Conservation (phyloP, 495 filamentous ascomycete genomes). For the Xanthoparmelia taractica region DNA sequence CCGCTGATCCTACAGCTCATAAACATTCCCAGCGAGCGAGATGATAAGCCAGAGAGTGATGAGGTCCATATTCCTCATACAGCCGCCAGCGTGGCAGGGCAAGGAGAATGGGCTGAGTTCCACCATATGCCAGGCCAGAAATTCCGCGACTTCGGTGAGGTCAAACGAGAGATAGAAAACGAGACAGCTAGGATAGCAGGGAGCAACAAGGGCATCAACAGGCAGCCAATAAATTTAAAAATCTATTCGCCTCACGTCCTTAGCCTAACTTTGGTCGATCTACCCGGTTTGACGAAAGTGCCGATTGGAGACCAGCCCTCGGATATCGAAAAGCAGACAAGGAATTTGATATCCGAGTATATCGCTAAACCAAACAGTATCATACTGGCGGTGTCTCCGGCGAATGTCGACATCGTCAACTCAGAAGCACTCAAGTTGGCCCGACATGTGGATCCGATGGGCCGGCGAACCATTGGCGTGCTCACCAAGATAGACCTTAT, state of each 20-base stretch:
- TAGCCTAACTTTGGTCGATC: constrained; percentile 90
- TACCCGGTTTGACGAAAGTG: constrained; percentile 95
- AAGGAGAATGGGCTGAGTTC: constrained; percentile 94
- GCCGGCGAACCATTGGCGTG: constrained; percentile 90
- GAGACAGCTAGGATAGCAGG: constrained; percentile 94
- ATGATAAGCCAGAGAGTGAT: constrained; percentile 56
- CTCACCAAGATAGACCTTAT: constrained; percentile 97
- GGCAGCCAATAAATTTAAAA: constrained; percentile 96
- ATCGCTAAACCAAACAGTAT: constrained; percentile 99
- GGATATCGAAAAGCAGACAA: constrained; percentile 98
- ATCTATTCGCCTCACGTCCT: constrained; percentile 97
- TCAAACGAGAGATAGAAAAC: constrained; percentile 95
- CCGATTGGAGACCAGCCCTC: constrained; percentile 97
- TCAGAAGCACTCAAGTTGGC: constrained; percentile 96
- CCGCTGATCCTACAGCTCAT: constrained; percentile 96
- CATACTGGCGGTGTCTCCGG: constrained; percentile 91
- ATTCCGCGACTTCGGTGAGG: constrained; percentile 85
- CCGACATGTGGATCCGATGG: constrained; percentile 91
- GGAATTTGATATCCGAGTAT: constrained; percentile 94
- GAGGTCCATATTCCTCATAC: constrained; percentile 63
- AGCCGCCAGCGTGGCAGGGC: constrained; percentile 57
- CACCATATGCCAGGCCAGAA: constrained; percentile 84
- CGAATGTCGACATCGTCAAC: constrained; percentile 97
- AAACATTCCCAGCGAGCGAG: constrained; percentile 80
- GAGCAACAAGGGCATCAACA: constrained; percentile 96